phyloP scores from a whole-genome alignment of 169 alveolate species.

The Plasmodium vinckei region DNA sequence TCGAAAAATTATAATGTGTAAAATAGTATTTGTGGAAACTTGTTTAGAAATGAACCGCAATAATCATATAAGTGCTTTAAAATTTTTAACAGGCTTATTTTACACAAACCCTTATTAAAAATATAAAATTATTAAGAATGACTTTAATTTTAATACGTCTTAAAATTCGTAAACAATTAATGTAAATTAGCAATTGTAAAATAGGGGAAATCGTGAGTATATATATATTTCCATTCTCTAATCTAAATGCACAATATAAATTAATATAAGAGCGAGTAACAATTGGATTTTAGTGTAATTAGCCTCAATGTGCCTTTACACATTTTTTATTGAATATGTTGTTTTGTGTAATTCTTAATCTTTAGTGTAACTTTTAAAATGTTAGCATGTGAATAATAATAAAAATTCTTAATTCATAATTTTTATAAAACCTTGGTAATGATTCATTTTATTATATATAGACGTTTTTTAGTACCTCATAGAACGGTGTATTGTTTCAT shows the following conservation, averaged over 20 bases:
- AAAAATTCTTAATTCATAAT: no score
- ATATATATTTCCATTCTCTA: conserved; percentile 34
- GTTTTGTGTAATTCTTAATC: no score
- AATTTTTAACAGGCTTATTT: conserved; percentile 6
- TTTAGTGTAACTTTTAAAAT: no score
- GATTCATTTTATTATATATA: no score
- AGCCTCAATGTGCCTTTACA: no score
- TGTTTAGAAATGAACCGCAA: conserved; percentile 10
- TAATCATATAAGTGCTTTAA: not conserved
- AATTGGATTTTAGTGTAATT: not conserved
- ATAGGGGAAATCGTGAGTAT: not conserved
- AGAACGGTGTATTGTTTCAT: no score
- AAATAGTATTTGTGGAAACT: conserved; percentile 9
- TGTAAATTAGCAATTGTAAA: conserved; percentile 19
- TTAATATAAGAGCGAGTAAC: not conserved
- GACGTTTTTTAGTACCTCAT: no score
- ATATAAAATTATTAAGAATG: conserved; percentile 12
- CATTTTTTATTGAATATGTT: no score
- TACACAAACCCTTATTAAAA: not conserved
- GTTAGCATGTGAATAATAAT: no score
- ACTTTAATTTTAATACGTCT: conserved; percentile 5
- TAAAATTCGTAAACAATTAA: conserved; percentile 2
- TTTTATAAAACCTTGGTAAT: no score
- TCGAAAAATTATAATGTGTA: conserved; percentile 11
- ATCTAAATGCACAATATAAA: conserved; percentile 8